phyloP scores from a whole-genome alignment of 1,284 basidiomycete genomes.

The Anthracocystis panici-leucophaei region DNA sequence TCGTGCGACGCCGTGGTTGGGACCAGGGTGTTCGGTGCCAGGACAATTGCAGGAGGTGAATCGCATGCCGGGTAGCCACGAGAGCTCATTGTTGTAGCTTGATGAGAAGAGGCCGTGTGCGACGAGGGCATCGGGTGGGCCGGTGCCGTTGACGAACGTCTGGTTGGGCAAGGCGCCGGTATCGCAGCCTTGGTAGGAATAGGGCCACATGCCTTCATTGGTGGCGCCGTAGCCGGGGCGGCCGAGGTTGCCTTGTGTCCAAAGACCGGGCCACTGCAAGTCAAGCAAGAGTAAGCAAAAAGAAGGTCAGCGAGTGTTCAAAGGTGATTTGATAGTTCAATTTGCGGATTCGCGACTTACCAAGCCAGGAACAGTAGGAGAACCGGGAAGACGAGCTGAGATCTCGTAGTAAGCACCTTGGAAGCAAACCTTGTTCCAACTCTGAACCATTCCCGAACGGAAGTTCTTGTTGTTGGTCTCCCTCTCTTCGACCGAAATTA shows the following conservation, averaged over 20 bases:
- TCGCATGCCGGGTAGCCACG: conserved; percentile 65
- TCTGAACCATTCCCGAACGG: conserved; percentile 67
- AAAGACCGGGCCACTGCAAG: conserved; percentile 70
- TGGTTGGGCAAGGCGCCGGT: conserved; percentile 66
- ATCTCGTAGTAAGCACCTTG: conserved; percentile 68
- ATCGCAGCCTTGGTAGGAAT: conserved; percentile 70
- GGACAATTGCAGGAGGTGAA: conserved; percentile 64
- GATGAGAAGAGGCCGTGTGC: conserved; percentile 42
- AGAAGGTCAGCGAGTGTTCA: background rate
- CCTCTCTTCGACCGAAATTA: conserved; percentile 58
- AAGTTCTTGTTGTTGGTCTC: conserved; percentile 65
- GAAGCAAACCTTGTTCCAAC: conserved; percentile 70
- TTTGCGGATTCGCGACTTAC: background rate
- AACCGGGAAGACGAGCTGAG: conserved; percentile 42
- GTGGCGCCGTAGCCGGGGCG: conserved; percentile 68
- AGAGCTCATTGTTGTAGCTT: conserved; percentile 50
- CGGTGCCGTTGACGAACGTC: conserved; percentile 52
- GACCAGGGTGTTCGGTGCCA: conserved; percentile 64
- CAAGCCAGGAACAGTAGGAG: conserved; percentile 28
- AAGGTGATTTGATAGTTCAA: background rate
- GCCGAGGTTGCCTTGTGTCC: conserved; percentile 66
- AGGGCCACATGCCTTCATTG: conserved; percentile 70
- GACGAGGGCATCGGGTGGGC: conserved; percentile 50
- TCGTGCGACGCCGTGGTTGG: conserved; percentile 59
- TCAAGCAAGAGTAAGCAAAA: background rate